Conservation (phyloP, 805 yeast species). For the Candida anglica region DNA sequence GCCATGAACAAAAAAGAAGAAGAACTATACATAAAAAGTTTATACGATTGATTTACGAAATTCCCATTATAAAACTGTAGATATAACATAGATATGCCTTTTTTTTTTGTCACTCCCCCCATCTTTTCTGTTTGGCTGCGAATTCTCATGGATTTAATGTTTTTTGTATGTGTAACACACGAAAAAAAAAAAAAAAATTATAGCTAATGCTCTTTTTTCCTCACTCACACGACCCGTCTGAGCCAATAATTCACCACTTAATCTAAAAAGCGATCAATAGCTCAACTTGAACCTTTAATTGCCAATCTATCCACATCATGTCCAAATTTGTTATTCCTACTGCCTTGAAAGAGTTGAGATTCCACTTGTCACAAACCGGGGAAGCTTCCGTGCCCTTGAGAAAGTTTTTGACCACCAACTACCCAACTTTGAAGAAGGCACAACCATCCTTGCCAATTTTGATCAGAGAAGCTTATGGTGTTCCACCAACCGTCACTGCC, state of each 20-base stretch:
- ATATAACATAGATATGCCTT: no score
- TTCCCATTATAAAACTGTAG: no score
- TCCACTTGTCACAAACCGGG: slow-evolving; percentile 79
- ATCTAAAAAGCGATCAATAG: slow-evolving; percentile 7
- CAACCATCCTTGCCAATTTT: slow-evolving; percentile 65
- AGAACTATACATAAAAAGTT: no score
- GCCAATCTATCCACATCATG: slow-evolving; percentile 16
- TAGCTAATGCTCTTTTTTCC: no score
- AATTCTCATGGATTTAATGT: no score
- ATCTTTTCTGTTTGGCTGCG: no score
- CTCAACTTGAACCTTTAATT: background rate
- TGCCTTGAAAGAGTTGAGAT: slow-evolving; percentile 73
- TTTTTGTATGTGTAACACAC: no score
- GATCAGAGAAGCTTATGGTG: slow-evolving; percentile 72
- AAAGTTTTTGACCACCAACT: slow-evolving; percentile 57
- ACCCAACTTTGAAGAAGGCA: slow-evolving; percentile 59
- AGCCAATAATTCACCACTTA: slow-evolving; percentile 6
- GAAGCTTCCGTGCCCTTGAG: slow-evolving; percentile 65
- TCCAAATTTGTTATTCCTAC: slow-evolving; percentile 44
- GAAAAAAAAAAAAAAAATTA: no score
- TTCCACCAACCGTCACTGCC: slow-evolving; percentile 70
- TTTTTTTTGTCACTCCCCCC: no score
- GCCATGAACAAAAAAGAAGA: no score
- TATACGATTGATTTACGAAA: no score
- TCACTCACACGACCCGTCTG: no score